Percentiles rank a stretch among this genome's conserved stretches.
Conservation (phyloP, 1,139 yeast species). For the Suhomyces choctaworum region DNA sequence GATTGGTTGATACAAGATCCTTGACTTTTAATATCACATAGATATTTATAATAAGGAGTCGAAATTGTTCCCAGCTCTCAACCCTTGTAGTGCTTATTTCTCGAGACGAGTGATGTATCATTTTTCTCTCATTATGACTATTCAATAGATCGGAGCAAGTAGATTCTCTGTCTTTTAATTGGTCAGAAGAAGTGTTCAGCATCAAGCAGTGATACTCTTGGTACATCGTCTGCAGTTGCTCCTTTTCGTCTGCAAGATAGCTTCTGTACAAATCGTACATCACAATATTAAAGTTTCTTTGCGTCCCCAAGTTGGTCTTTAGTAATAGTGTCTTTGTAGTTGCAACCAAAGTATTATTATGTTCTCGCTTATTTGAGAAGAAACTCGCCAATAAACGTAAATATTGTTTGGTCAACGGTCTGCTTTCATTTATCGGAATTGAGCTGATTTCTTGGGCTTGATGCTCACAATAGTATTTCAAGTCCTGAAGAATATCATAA, state of each 20-base stretch:
- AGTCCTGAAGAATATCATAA: conserved; percentile 2
- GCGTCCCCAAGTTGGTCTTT: conserved; percentile 8
- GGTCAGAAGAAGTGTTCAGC: too few relatives aligned
- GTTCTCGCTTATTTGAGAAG: conserved; percentile 7
- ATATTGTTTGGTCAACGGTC: conserved; percentile 3
- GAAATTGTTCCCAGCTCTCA: too few relatives aligned
- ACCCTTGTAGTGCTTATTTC: too few relatives aligned
- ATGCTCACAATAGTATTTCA: conserved; percentile 1
- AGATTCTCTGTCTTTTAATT: too few relatives aligned
- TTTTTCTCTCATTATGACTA: too few relatives aligned
- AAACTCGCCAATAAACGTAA: conserved; percentile 9
- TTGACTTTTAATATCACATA: too few relatives aligned
- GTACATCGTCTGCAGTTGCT: too few relatives aligned
- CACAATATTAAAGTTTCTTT: conserved; percentile 7
- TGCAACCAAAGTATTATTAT: conserved; percentile 9
- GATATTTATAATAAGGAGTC: too few relatives aligned
- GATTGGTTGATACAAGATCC: too few relatives aligned
- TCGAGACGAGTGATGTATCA: too few relatives aligned
- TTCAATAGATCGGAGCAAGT: too few relatives aligned
- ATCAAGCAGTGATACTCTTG: too few relatives aligned
- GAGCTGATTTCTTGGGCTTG: background rate
- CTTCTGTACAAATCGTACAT: conserved; percentile 10
- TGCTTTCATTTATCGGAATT: conserved; percentile 1
- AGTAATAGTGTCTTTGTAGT: conserved; percentile 10
- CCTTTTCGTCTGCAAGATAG: conserved; percentile 7